These are phyloP conservation scores for Nigrospora sphaerica DNA, from an alignment of 2,329 filamentous ascomycete genomes.

Conservation along the genomic window DNA sequence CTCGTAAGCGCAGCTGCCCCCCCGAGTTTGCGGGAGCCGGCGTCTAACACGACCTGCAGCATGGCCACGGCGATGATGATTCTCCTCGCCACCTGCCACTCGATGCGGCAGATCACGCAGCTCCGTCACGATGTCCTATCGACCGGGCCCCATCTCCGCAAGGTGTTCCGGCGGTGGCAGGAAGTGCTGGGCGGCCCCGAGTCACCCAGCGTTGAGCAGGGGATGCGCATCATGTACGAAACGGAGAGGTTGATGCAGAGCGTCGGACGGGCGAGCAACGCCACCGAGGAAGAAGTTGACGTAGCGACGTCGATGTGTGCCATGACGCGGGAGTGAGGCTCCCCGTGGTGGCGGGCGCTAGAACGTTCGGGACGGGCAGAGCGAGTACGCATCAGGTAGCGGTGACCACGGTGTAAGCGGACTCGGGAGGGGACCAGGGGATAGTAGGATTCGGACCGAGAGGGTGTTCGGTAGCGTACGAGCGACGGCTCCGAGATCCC, in stretches of 20 bases:
- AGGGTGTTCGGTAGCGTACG: too few species aligned
- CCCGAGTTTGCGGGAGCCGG: background rate
- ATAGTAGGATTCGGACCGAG: too few species aligned
- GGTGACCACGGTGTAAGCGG: too few species aligned
- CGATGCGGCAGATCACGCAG: constrained; percentile 27
- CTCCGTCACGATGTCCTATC: constrained; percentile 29
- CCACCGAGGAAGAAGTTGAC: constrained; percentile 6
- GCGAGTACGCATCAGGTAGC: too few species aligned
- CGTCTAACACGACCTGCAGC: constrained; percentile 12
- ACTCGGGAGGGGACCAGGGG: too few species aligned
- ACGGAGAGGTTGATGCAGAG: constrained; percentile 31
- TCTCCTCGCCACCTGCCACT: constrained; percentile 34
- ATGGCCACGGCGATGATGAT: constrained; percentile 44
- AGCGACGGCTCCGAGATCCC: too few species aligned
- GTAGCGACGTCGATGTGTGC: constrained; percentile 6
- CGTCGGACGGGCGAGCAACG: background rate
- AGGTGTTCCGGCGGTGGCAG: constrained; percentile 34
- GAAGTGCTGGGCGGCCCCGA: constrained; percentile 25
- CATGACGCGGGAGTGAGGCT: background rate
- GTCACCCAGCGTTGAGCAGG: constrained; percentile 40
- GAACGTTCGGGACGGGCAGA: too few species aligned
- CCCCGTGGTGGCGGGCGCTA: too few species aligned
- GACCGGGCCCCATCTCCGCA: constrained; percentile 32
- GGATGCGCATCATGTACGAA: constrained; percentile 36
- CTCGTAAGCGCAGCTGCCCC: constrained; percentile 29